These are phyloP conservation scores for Auxenochlorella pyrenoidosa DNA, from an alignment of 139 green algal genomes.

Conservation along the genomic window DNA sequence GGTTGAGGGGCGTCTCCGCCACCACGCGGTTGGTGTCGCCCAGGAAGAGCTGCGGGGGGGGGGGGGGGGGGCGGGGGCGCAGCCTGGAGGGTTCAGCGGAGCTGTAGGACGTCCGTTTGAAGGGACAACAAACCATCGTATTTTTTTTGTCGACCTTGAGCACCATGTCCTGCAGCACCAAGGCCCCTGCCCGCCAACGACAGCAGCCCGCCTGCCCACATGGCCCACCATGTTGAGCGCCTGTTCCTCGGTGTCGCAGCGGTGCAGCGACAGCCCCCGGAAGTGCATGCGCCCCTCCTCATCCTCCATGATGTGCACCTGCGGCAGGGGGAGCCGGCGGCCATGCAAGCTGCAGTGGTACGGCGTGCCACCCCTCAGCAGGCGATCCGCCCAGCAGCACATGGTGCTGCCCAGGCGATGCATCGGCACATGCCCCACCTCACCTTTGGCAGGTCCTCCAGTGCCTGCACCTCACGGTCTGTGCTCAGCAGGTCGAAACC, in stretches of 20 bases:
- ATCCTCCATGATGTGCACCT: constrained; percentile 97
- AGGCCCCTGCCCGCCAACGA: background rate
- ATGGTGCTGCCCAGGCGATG: no score
- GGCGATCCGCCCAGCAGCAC: no score
- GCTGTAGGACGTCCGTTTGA: no score
- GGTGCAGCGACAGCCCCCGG: constrained; percentile 76
- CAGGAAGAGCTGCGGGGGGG: constrained; percentile 54
- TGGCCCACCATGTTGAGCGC: constrained; percentile 90
- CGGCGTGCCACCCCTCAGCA: no score
- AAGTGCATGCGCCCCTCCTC: constrained; percentile 87
- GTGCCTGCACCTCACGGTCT: background rate
- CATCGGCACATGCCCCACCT: no score
- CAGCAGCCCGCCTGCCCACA: background rate
- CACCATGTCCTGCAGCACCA: no score
- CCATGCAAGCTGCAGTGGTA: no score
- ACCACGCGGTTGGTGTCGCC: constrained; percentile 56
- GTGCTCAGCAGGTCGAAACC: constrained; percentile 82
- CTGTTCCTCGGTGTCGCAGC: constrained; percentile 84
- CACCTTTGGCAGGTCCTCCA: constrained; percentile 40
- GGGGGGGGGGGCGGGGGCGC: constrained; percentile 46
- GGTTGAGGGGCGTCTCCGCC: constrained; percentile 79
- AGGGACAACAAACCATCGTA: no score
- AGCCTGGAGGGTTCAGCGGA: no score
- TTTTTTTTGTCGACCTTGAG: no score
- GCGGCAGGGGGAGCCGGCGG: background rate